A percentile compares a stretch with the other conserved stretches of the same genome.
phyloP scores from a whole-genome alignment of 2,329 filamentous ascomycete genomes.

The Fusarium solani-melongenae region DNA sequence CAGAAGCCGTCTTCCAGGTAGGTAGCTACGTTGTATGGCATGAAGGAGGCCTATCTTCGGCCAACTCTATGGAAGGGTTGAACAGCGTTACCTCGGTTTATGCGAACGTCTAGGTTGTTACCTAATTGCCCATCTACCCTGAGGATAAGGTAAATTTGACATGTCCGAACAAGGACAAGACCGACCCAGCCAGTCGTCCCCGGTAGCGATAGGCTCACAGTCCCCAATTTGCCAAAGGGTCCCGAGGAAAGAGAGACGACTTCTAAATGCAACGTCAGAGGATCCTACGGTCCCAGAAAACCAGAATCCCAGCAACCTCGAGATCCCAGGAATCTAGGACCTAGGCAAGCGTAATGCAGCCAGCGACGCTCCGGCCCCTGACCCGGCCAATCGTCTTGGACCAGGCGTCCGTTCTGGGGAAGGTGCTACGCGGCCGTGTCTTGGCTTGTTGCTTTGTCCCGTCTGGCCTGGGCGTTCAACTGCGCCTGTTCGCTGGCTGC shows the following conservation, averaged over 20 bases:
- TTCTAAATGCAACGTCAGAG: conserved; percentile 39
- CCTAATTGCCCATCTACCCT: conserved; percentile 9
- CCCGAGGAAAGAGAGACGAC: conserved; percentile 22
- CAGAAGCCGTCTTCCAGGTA: background rate
- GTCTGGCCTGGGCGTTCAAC: conserved; percentile 38
- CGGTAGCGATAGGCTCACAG: conserved; percentile 26
- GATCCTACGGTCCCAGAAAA: conserved; percentile 11
- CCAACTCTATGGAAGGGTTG: conserved; percentile 20
- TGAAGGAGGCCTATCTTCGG: background rate
- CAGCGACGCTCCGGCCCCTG: conserved; percentile 36
- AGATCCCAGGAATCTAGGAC: conserved; percentile 20
- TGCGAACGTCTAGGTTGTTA: conserved; percentile 19
- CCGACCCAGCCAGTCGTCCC: conserved; percentile 26
- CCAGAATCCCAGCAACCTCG: conserved; percentile 13
- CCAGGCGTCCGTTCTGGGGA: conserved; percentile 30
- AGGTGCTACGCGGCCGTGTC: conserved; percentile 32
- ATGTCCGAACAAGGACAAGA: conserved; percentile 26
- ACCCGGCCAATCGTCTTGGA: conserved; percentile 38
- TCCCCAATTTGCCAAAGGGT: conserved; percentile 19
- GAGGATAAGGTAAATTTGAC: conserved; percentile 27
- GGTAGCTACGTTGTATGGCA: background rate
- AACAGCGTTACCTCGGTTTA: conserved; percentile 29
- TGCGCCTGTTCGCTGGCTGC: conserved; percentile 35
- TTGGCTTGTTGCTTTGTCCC: conserved; percentile 43
- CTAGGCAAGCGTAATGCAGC: conserved; percentile 18